These are phyloP conservation scores for Juglanconis oblonga DNA, from an alignment of 2,329 filamentous ascomycete species.

Conservation along the genomic window DNA sequence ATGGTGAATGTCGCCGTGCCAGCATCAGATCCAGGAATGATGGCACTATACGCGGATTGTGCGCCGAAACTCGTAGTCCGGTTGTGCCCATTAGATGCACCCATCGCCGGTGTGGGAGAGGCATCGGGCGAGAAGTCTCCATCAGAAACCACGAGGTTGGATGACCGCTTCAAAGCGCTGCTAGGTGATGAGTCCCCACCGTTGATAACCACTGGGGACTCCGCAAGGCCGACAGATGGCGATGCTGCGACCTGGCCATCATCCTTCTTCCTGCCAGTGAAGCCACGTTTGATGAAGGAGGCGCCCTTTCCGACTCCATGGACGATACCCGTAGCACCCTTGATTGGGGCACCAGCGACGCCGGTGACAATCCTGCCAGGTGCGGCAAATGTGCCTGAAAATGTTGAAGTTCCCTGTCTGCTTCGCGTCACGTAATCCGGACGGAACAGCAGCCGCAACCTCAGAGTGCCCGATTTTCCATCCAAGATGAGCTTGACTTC, in stretches of 20 bases:
- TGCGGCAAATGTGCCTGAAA: conserved; percentile 82
- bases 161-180: conserved; percentile 39
- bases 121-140: conserved; percentile 26
- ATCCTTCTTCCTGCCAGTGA: conserved; percentile 69
- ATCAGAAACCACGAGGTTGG: conserved; percentile 33
- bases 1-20: conserved; percentile 81
- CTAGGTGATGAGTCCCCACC: conserved; percentile 34
- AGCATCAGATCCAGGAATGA: conserved; percentile 57
- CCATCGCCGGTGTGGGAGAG: conserved; percentile 34
- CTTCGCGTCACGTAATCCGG: conserved; percentile 86
- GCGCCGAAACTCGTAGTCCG: conserved; percentile 59
- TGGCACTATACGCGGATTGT: conserved; percentile 64
- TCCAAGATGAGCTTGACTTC: conserved; percentile 75
- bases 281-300: conserved; percentile 82
- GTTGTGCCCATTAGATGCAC: conserved; percentile 33
- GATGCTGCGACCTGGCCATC: conserved; percentile 36
- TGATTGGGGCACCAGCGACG: conserved; percentile 84
- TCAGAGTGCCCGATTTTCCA: conserved; percentile 82
- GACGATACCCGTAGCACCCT: conserved; percentile 72
- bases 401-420: conserved; percentile 87
- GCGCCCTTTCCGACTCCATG: conserved; percentile 85
- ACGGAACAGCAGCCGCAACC: conserved; percentile 85
- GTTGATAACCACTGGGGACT: conserved; percentile 36
- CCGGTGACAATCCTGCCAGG: conserved; percentile 85
- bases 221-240: conserved; percentile 7